Evolutionary conservation across 192 early-diverging fungal genomes (phyloP), one percentile per base, ranked within the genome.

Genomic region (Haplosporangium gracile): DNA sequence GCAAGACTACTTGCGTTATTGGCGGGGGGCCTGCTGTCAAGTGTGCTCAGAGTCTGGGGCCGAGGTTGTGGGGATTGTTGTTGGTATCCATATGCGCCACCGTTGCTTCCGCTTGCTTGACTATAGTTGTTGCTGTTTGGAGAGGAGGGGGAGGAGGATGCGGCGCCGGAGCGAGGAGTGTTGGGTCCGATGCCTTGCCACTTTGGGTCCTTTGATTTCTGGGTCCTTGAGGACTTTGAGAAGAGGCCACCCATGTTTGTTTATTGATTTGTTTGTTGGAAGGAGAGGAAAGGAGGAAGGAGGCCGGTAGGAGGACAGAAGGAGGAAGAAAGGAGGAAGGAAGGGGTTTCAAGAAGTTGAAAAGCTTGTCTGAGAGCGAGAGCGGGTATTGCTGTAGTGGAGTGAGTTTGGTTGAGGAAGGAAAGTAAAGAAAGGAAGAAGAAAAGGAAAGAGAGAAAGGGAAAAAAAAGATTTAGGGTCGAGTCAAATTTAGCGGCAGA

Each of bases 171-270:
- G 43, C 78, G 75, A 38, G 84, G 84, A 24, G 84, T 86, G 69
- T 86, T 86, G 34, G 84, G 84, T 34, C 84, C 84, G 29, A 86
- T 81, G 16, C 84, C 84, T 43, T 86, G 84, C 84, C 84, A 86
- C 42, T 74, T 77, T 13, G 84, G 84, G 42, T 86, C 84, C 65
- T 77, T 81, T 71, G 84, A 69, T 72, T 77, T 86, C 51, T 72
- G 75, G 42, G 79, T 34, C 65, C 81, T 80, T 11, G 74, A 68
- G 26, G 76, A 71, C 75, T 81, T 86, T 60, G 84, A 86, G 60
- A 86, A 75, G 11, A 86, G 32, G 20, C 79, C 45, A 13, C 84
- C 84, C 84, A 86, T 86, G 79, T 4, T 80, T 51, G 20, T 39
- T 57, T 38, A 6, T 45, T 26, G 65, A 51, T 22, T 77, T 77